These are phyloP conservation scores for Peronospora farinosa DNA, from an alignment of 352 stramenopile species.

Conservation along the genomic window DNA sequence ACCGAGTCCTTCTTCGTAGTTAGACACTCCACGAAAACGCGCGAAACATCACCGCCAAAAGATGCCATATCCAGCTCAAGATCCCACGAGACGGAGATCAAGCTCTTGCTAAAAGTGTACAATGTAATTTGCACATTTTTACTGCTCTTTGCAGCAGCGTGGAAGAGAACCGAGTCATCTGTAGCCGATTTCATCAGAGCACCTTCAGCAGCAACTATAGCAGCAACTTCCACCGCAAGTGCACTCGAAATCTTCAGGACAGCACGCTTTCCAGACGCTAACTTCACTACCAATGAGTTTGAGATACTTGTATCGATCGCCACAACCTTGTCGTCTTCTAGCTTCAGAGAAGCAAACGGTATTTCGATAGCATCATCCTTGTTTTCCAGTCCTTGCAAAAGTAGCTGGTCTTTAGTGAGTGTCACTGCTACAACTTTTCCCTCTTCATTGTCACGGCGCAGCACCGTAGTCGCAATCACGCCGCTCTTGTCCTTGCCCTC, in stretches of 20 bases:
- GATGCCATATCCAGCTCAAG: conserved; percentile 40
- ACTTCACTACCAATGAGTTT: conserved; percentile 41
- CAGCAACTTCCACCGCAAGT: conserved; percentile 34
- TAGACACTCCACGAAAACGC: conserved; percentile 51
- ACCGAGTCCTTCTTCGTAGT: conserved; percentile 49
- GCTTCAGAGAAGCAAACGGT: conserved; percentile 31
- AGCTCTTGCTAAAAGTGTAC: conserved; percentile 36
- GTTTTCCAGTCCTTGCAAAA: conserved; percentile 36
- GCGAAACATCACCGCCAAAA: conserved; percentile 45
- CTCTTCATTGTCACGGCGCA: conserved; percentile 35
- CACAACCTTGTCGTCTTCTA: conserved; percentile 30
- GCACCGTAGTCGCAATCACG: conserved; percentile 19
- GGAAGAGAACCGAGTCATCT: conserved; percentile 52
- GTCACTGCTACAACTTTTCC: conserved; percentile 29
- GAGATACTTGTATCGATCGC: conserved; percentile 37
- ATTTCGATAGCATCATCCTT: conserved; percentile 23
- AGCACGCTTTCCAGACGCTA: conserved; percentile 53
- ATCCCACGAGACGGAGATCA: conserved; percentile 32
- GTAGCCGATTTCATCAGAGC: conserved; percentile 48
- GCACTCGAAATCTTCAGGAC: conserved; percentile 44
- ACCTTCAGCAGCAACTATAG: conserved; percentile 36
- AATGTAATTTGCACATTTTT: conserved; percentile 38
- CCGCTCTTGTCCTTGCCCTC: conserved; percentile 27
- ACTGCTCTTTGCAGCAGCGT: conserved; percentile 25
- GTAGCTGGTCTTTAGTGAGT: conserved; percentile 27